Conservation (phyloP, 2,329 filamentous ascomycete species). For the Fonsecaea pedrosoi region DNA sequence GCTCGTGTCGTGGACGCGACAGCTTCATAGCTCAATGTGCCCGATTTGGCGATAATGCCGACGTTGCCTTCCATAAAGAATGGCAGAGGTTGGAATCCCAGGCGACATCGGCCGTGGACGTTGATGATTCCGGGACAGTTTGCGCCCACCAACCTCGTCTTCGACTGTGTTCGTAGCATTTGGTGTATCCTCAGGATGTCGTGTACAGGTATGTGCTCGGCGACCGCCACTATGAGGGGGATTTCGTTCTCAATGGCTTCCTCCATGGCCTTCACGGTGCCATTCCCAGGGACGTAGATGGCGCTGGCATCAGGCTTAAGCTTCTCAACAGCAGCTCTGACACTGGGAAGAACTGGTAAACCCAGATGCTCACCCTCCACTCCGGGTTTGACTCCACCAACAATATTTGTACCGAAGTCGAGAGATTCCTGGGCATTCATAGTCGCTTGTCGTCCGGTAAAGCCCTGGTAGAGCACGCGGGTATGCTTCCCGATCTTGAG, state of each 20-base stretch:
- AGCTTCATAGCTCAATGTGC: constrained; percentile 80
- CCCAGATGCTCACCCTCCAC: constrained; percentile 74
- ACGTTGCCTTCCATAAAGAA: constrained; percentile 73
- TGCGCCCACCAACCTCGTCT: constrained; percentile 76
- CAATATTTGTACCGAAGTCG: constrained; percentile 79
- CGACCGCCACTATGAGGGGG: constrained; percentile 77
- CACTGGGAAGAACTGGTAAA: constrained; percentile 72
- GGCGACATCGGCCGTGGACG: constrained; percentile 71
- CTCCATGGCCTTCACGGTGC: constrained; percentile 75
- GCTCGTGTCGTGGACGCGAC: constrained; percentile 75
- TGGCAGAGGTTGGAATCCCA: constrained; percentile 77
- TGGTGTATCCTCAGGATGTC: constrained; percentile 77
- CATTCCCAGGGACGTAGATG: constrained; percentile 79
- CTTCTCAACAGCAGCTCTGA: constrained; percentile 71
- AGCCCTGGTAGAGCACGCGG: constrained; percentile 73
- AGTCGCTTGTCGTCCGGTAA: constrained; percentile 72
- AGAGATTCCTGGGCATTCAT: constrained; percentile 78
- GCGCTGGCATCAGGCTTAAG: constrained; percentile 78
- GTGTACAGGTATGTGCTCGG: constrained; percentile 79
- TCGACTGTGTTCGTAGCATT: constrained; percentile 73
- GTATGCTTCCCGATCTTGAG: constrained; percentile 71
- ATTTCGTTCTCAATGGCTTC: constrained; percentile 82
- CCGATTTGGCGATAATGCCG: constrained; percentile 80
- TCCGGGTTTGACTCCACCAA: constrained; percentile 77
- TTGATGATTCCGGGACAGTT: constrained; percentile 83